Base-by-base conservation (phyloP, 202 grass and related monocot species). In the Schoenoplectus tabernaemontani region DNA sequence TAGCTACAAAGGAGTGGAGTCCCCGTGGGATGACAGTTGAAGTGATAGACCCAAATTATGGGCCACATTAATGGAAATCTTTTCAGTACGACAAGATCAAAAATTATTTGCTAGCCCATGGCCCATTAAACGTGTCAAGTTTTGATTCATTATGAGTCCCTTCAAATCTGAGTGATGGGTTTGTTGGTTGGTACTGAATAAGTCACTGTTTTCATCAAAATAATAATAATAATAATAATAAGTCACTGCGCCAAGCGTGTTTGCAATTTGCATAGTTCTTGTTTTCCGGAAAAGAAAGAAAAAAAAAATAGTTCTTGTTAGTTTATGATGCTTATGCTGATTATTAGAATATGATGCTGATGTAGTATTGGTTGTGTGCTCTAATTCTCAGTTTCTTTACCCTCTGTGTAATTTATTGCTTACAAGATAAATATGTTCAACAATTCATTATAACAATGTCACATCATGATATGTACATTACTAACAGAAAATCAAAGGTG, bases 41-140 rank as follows among this genome's bases (percentile, higher is more conserved):
- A 34, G 43, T 74, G 69, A 53, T 74, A 9, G 69, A 74, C 24
- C 47, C 15, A 53, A 74, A 42, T 67, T 22, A 54, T 34, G 47
- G 46, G 47, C 70, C 70, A 74, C 70, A 75, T 72, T 19, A 54
- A 74, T 19, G 13, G 13, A n/a, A 9, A 74, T 13, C 47, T 34
- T 75, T 75, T 74, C 8, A 54, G 5, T 53, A 17, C 2, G 46
- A 15, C 46, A 46, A 33, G 46, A 44, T 28, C 70, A 51, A 74
- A 0, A 53, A 50, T 74, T 54, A 53, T 54, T 74, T 15, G 5
- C 0, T 74, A 26, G 46, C 46, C 70, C 70, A 74, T 32, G 28
- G 44, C 70, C 70, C 47, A 75, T 33, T 75, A 34, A 9, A 56
- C 70, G 47, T 56, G 47, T 75, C 70, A 20, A 75, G 7, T 53